phyloP scores from a whole-genome alignment of 164 flowering plant species.

The Sedum album region DNA sequence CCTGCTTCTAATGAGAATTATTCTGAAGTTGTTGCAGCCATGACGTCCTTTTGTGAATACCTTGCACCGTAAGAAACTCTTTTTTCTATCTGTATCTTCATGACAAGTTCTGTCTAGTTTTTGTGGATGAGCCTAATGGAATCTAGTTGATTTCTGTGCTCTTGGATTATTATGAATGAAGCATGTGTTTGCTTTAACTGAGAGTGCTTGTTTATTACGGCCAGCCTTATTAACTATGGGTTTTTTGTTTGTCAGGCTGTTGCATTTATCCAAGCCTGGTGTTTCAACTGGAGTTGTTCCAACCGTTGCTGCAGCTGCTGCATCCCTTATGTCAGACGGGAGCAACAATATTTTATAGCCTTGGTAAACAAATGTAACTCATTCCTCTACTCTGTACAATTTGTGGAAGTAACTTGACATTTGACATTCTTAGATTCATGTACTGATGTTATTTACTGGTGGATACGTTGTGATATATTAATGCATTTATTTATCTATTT shows the following conservation, averaged over 20 bases:
- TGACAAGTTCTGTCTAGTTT: not conserved
- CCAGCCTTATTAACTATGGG: not conserved
- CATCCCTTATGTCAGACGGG: constrained; percentile 82
- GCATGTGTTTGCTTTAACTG: too few relatives aligned
- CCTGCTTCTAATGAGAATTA: constrained; percentile 84
- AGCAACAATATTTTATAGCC: constrained; percentile 31
- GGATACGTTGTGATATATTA: not conserved
- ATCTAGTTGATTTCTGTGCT: too few relatives aligned
- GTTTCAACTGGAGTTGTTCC: constrained; percentile 84
- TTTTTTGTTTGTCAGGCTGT: constrained; percentile 46
- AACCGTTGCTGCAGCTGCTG: constrained; percentile 94
- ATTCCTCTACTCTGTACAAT: not conserved
- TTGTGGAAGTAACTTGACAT: not conserved
- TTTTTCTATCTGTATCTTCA: not conserved
- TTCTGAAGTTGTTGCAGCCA: constrained; percentile 65
- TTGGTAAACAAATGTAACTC: not conserved
- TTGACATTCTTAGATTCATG: not conserved
- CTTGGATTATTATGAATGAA: too few relatives aligned
- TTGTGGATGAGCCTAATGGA: too few relatives aligned
- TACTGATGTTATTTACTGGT: not conserved
- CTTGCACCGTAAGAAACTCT: constrained; percentile 84
- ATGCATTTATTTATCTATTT: too few relatives aligned
- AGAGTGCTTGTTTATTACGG: too few relatives aligned
- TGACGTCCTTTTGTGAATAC: constrained; percentile 88
- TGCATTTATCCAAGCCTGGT: constrained; percentile 90